phyloP scores from a whole-genome alignment of 148 eudicot genomes.

The Linanthus parryae region DNA sequence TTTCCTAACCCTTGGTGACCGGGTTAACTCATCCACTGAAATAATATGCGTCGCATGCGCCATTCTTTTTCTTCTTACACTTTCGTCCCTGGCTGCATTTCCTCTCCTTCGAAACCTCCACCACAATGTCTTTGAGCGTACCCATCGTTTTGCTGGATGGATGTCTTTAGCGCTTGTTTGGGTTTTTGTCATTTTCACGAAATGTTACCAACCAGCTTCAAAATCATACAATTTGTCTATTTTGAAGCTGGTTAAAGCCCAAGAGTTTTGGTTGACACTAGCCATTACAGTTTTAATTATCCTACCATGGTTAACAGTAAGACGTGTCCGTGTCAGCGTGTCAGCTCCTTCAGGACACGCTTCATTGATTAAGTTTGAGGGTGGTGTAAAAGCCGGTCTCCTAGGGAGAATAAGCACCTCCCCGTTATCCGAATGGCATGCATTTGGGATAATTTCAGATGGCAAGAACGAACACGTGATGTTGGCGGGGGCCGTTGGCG shows the following conservation, averaged over 20 bases:
- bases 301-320: constrained; percentile 43
- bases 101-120: constrained; percentile 23
- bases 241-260: constrained; percentile 10
- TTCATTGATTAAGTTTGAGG: constrained; percentile 39
- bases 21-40: constrained; percentile 13
- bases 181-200: constrained; percentile 30
- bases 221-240: constrained; percentile 23
- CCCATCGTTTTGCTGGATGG: constrained; percentile 49
- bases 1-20: constrained; percentile 11
- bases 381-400: constrained; percentile 36
- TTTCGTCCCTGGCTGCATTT: constrained; percentile 13
- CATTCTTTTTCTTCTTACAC: constrained; percentile 7
- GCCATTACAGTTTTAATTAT: constrained; percentile 27
- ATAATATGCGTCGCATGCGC: constrained; percentile 10
- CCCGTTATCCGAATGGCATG: constrained; percentile 50
- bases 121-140: constrained; percentile 49
- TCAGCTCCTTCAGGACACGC: constrained; percentile 43
- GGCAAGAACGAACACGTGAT: constrained; percentile 38
- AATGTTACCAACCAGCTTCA: constrained; percentile 28
- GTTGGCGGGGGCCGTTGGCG: constrained; percentile 58
- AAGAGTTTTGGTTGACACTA: constrained; percentile 38
- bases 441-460: constrained; percentile 46
- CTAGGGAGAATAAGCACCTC: constrained; percentile 49
- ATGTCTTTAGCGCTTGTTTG: constrained; percentile 30
- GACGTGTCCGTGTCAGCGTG: constrained; percentile 35